Percentiles rank a stretch among this genome's conserved stretches.
phyloP scores from a whole-genome alignment of 1,139 yeast genomes.

The Spathaspora sp. region DNA sequence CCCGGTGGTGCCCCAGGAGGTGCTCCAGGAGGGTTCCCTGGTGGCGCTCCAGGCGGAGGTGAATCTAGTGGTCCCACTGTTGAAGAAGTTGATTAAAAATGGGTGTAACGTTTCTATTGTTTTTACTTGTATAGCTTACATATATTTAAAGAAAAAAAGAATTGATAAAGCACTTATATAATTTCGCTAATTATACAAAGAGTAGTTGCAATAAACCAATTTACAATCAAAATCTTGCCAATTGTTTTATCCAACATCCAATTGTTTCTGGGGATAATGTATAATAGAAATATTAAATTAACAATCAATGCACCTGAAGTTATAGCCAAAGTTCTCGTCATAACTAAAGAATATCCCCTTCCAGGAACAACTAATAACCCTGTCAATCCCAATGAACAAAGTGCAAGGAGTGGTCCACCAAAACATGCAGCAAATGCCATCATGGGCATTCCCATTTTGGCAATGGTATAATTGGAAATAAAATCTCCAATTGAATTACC shows the following conservation, averaged over 20 bases:
- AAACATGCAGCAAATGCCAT: constrained; percentile 96
- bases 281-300: constrained; percentile 52
- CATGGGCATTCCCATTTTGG: constrained; percentile 81
- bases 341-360: constrained; percentile 14
- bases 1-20: constrained; percentile 31
- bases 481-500: constrained; percentile 93
- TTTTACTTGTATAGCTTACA: background rate
- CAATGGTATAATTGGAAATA: constrained; percentile 80
- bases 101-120: background rate
- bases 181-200: constrained; percentile 34
- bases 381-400: constrained; percentile 52
- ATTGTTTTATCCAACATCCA: constrained; percentile 66
- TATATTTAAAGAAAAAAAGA: no score
- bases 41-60: constrained; percentile 31
- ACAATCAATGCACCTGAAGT: constrained; percentile 53
- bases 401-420: constrained; percentile 77
- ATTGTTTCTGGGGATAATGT: constrained; percentile 57
- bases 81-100: constrained; percentile 63
- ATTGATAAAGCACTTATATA: no score
- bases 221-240: constrained; percentile 51
- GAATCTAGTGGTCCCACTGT: constrained; percentile 63
- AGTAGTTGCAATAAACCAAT: constrained; percentile 55
- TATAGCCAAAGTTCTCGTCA: constrained; percentile 41
- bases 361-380: constrained; percentile 52
- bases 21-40: constrained; percentile 46